These are phyloP conservation scores for Suhomyces vadensis DNA, from an alignment of 805 yeast genomes.

Conservation along the genomic window DNA sequence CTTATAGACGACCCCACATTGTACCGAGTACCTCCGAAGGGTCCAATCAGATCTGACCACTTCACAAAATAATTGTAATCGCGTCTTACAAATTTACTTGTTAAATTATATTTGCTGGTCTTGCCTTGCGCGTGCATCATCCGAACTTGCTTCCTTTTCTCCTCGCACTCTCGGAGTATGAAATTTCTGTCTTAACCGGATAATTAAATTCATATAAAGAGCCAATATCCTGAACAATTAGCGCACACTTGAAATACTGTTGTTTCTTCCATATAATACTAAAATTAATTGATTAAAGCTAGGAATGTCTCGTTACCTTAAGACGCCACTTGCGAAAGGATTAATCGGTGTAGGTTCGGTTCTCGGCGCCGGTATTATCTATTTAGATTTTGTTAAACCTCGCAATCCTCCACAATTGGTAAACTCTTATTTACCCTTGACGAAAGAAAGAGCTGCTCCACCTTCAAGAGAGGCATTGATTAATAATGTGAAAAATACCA, in stretches of 20 bases:
- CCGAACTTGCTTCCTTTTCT: conserved; percentile 1
- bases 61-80: neutral
- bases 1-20: neutral
- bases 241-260: neutral
- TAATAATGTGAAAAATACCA: conserved; percentile 39
- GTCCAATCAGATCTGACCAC: neutral
- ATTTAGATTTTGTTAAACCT: conserved; percentile 41
- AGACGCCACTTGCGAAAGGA: conserved; percentile 25
- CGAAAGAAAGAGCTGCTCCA: conserved; percentile 47
- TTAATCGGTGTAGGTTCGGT: conserved; percentile 32
- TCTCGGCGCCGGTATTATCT: conserved; percentile 39
- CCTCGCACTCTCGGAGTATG: conserved; percentile 3
- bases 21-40: neutral
- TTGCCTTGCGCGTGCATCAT: neutral
- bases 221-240: neutral
- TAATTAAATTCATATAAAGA: conserved; percentile 1
- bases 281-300: neutral
- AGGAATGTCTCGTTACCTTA: conserved; percentile 11
- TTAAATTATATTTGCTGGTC: neutral
- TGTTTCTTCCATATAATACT: neutral
- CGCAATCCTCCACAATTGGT: conserved; percentile 29
- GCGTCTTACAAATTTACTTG: neutral
- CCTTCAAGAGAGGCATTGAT: conserved; percentile 59
- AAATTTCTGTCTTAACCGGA: conserved; percentile 2
- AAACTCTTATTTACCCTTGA: conserved; percentile 44